Evolutionary conservation across 352 stramenopile genomes (phyloP), one percentile per base, ranked within the genome.

Genomic region (Saprolegnia diclina): DNA sequence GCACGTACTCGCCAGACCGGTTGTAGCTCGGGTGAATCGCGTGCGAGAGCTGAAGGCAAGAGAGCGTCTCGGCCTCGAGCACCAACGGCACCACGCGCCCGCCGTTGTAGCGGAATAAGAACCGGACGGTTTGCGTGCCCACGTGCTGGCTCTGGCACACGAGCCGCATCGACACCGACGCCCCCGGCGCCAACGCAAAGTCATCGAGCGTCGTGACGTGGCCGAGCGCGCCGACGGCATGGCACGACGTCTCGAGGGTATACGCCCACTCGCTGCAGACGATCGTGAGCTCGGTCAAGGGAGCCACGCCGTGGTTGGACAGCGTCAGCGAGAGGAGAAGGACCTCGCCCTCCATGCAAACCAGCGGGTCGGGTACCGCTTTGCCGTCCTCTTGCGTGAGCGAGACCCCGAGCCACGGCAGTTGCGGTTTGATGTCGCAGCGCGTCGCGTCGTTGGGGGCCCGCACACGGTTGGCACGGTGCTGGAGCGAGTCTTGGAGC

Each of bases 391-490:
- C n/a, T 42, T 66, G 71, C 55, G 87, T 73, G 16, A 92, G 61
- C 65, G 85, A 79, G 1, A 93, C 85, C 9, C 87, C 85, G 22
- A 95, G 79, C 85, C 85, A 95, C 24, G 87, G 85, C 87, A 93
- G 92, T 1, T 76, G 67, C 0, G 81, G 80, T 18, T 89, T 75
- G 32, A 93, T 78, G 64, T 87, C 87, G 0, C 83, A 87, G 32
- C 89, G 76, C n/a, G 91, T 72, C 18, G 82, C 89, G 52, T 79
- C 82, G 56, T 95, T 93, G 11, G 83, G 82, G 29, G 87, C 85
- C 18, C 87, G 82, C 37, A 83, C 84, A 52, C 85, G 75, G 29
- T 78, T 76, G 74, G 92, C 87, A 72, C 83, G 80, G 59, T 92
- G 74, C 26, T 81, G 79, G 54, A 85, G 77, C 32, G 87, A 92